Percentiles rank a stretch among this genome's conserved stretches.
Conservation (phyloP, 1,284 basidiomycete genomes). For the Cryptococcus sp. region DNA sequence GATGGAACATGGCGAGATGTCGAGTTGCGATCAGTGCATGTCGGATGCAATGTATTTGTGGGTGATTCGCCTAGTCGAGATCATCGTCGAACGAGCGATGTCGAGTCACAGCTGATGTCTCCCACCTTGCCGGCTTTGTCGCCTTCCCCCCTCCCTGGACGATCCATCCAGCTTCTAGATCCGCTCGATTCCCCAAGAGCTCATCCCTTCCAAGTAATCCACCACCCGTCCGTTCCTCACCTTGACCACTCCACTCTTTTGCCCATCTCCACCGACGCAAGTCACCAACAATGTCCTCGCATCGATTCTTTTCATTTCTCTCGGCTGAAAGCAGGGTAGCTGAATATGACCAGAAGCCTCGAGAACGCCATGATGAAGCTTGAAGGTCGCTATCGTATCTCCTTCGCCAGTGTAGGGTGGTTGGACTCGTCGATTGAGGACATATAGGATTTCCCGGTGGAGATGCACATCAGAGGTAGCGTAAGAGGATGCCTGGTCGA, state of each 20-base stretch:
- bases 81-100: too few relatives aligned
- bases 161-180: too few relatives aligned
- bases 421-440: conserved; percentile 3
- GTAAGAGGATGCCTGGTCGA: not conserved
- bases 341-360: not conserved
- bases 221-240: not conserved
- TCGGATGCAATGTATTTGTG: too few relatives aligned
- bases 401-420: conserved; percentile 1
- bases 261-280: conserved; percentile 6
- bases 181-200: conserved; percentile 2
- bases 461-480: conserved; percentile 5
- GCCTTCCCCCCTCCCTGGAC: too few relatives aligned
- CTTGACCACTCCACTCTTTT: conserved; percentile 1
- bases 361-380: not conserved
- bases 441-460: not conserved
- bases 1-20: too few relatives aligned
- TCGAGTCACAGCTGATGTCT: too few relatives aligned
- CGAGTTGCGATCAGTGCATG: too few relatives aligned
- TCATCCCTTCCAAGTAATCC: not conserved
- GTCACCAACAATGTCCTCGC: not conserved
- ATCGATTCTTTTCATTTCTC: conserved; percentile 2
- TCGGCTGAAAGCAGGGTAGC: conserved; percentile 6
- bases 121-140: too few relatives aligned
- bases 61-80: too few relatives aligned
- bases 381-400: conserved; percentile 4